Evolutionary conservation across 768 basidiomycete genomes (phyloP), one percentile per base, ranked within the genome.

Genomic region (Suillus americanus): DNA sequence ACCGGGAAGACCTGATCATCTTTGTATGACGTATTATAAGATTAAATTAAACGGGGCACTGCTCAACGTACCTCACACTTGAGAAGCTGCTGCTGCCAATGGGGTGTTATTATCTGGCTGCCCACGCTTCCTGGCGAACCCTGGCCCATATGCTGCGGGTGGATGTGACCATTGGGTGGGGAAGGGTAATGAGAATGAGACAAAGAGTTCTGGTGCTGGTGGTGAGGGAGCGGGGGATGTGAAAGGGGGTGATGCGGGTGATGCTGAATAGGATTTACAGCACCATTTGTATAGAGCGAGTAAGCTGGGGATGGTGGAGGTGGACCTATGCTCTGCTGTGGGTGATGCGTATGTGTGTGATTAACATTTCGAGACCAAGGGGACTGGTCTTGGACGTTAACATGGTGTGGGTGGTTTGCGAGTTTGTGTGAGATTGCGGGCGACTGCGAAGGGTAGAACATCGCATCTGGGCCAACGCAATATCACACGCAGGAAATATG

Each of bases 41-140:
- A 25, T 61, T 45, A 59, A 65, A 63, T 68, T 48, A 48, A 62
- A 59, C 38, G 10, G 41, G 12, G 12, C 9, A 18, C 38, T 41
- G 25, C 18, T 59, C 30, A 64, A 86, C 90, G 71, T 75, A 95
- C 95, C 82, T 97, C 94, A 75, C 88, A 95, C 76, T 95, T 94
- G 73, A 95, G 81, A 68, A 97, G 79, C 80, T 97, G 95, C 73
- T 95, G 89, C 73, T 96, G 94, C 95, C 95, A 97, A 66, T 94
- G 92, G 13, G 87, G 86, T 23, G 87, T 88, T 70, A 94, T 87
- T 69, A 89, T 84, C 77, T 88, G 89, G 61, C 84, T 82, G 14
- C 76, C 74, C 37, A 78, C 77, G 46, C 80, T 81, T 10, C 82
- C 85, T 33, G 89, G 89, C 0, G 88, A 89, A 12, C 81, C 85